Evolutionary conservation across 2,329 filamentous ascomycete genomes (phyloP), one percentile per base, ranked within the genome.

Genomic region (Fonsecaea pedrosoi): DNA sequence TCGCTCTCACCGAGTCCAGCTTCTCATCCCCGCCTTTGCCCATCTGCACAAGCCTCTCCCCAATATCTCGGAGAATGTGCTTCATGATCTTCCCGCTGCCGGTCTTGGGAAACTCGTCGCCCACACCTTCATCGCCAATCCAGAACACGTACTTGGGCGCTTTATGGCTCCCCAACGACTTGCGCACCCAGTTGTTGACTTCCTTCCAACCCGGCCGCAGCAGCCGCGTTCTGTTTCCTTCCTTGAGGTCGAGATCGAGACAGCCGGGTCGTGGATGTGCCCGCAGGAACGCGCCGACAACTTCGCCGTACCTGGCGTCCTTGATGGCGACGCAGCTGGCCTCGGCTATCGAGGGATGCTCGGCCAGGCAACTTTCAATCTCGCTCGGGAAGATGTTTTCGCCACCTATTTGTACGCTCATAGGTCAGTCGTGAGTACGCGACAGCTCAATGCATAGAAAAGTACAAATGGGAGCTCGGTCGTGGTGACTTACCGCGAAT

Each of bases 331-430:
- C 86, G 1, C 92, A 90, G 56, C 90, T 84, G 13, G 90, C 89
- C 18, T 86, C 82, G 1, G 82, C 76, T 32, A 92, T 83, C 2
- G 82, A 79, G 0, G 87, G 83, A 76, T 92, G 90, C 1, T 84
- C 86, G 68, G 96, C 87, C 4, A 98, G 83, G 70, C 88, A 93
- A 75, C 96, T 93, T 77, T 98, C 95, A 2, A 98, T 85, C 77
- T 98, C 94, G 7, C 96, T 83, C 0, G 94, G 95, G 77, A 96
- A 92, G 63, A 97, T 97, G 76, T 98, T 98, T 77, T 98, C 94
- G 34, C 94, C 94, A 25, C 92, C 94, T 66, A 37, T 32, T 13
- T 4, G n/a, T 18, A 10, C 37, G 18, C 30, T 6, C 32, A 13
- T 30, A 18, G 13, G 18, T 59, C 56, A 42, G 40, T 35, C 21